Evolutionary conservation across 2,329 filamentous ascomycete genomes (phyloP).

Genomic region (Hirsutella rhossiliensis): DNA sequence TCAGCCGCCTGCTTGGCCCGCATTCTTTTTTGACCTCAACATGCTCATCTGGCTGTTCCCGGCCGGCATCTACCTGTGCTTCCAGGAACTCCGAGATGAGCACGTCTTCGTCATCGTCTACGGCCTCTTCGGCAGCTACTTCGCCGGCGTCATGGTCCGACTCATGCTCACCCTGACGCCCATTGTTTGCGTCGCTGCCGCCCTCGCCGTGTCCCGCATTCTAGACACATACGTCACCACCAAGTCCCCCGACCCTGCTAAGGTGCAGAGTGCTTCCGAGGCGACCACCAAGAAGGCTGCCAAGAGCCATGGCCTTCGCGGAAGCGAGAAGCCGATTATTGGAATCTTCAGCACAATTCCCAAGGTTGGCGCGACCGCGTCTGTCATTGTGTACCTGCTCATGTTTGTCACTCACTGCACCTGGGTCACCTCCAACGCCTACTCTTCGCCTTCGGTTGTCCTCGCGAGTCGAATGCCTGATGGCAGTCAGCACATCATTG

Average conservation of each 20-base stretch:
- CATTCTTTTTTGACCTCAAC: slow-evolving; percentile 98
- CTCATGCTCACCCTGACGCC: slow-evolving; percentile 96
- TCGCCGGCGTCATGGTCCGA: slow-evolving; percentile 98
- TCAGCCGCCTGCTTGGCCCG: slow-evolving; percentile 96
- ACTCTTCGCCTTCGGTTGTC: slow-evolving; percentile 95
- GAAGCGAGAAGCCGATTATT: slow-evolving; percentile 59
- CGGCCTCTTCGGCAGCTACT: slow-evolving; percentile 92
- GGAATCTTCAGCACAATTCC: slow-evolving; percentile 76
- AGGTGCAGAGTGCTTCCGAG: slow-evolving; percentile 32
- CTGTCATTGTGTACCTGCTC: slow-evolving; percentile 68
- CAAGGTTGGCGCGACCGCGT: slow-evolving; percentile 63
- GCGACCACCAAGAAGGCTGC: slow-evolving; percentile 43
- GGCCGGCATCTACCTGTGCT: slow-evolving; percentile 95
- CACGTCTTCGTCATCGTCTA: slow-evolving; percentile 98
- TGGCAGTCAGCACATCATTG: slow-evolving; percentile 95
- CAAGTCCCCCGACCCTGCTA: slow-evolving; percentile 45
- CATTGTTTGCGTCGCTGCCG: slow-evolving; percentile 88
- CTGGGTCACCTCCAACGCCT: slow-evolving; percentile 98
- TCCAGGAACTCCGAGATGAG: slow-evolving; percentile 85
- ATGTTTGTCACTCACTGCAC: slow-evolving; percentile 97
- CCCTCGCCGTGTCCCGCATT: slow-evolving; percentile 76
- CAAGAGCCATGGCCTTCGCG: slow-evolving; percentile 48
- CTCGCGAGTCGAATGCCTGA: slow-evolving; percentile 86
- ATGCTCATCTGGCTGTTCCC: slow-evolving; percentile 99
- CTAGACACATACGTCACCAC: slow-evolving; percentile 73